Evolutionary conservation across 257 asterid genomes (phyloP), one percentile per base, ranked within the genome.

Genomic region (Osmanthus fragrans): DNA sequence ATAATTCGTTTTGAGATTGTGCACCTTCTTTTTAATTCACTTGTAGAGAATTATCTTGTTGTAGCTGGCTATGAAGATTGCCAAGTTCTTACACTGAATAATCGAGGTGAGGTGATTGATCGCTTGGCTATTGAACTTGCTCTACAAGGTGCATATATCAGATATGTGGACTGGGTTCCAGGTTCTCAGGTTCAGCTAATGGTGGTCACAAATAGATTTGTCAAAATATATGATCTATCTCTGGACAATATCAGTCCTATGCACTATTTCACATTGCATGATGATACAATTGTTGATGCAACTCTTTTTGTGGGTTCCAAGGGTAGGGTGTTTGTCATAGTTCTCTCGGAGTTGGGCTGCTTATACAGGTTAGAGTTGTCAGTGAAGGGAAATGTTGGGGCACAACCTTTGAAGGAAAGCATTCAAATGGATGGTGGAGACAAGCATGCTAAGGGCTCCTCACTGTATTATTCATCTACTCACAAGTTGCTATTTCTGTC

Each of bases 11-110:
- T 93, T 82, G 99, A 96, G 89, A 96, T 96, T 56, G 98, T 96
- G 47, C 98, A 90, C 80, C 92, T 96, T 45, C 86, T 90, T 85
- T 96, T 96, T 77, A 93, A 96, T 85, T 78, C 96, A 72, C 86
- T 90, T 45, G 94, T 90, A 12, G 98, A 93, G 86, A 96, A 85
- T 85, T 92, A 96, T 89, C 89, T 96, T 76, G 97, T 92, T 78
- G 99, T 96, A 73, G 97, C 97, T 70, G 99, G 99, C 82, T 93
- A 93, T 85, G 99, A 92, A 90, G 99, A 96, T 84, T 96, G 99
- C 88, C 99, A 90, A 85, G 96, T 96, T 72, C 98, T 96, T 75
- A 92, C 99, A 2, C 86, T 95, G 68, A 93, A 90, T 80, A 97
- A 93, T 84, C 94, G 98, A 76, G 99, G 99, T 76, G 99, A 96